Evolutionary conservation across 176 grass and related monocot genomes (phyloP).

Genomic region (Neostapfia colusana): DNA sequence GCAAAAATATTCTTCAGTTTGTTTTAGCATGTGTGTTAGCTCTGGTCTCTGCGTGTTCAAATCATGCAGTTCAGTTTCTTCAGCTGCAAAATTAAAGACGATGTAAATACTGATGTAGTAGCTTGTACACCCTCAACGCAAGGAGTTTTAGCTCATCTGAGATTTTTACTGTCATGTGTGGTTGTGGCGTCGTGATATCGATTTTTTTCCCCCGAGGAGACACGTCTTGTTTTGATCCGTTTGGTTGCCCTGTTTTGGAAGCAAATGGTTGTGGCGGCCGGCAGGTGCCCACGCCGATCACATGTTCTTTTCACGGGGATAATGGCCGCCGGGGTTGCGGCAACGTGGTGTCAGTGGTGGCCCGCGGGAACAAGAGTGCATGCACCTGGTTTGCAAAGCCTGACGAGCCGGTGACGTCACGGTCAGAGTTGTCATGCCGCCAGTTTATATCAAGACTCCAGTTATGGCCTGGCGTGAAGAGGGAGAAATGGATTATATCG

Average conservation of each 20-base stretch:
- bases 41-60: not conserved
- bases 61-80: not conserved
- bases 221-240: not conserved
- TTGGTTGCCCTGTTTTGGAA: slow-evolving; percentile 10
- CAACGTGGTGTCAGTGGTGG: not conserved
- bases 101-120: slow-evolving; percentile 42
- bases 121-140: not conserved
- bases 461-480: too few species aligned
- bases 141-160: not conserved
- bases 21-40: not conserved
- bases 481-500: too few species aligned
- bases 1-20: not conserved
- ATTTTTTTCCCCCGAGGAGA: not conserved
- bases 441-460: not conserved
- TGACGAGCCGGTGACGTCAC: slow-evolving; percentile 7
- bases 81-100: not conserved
- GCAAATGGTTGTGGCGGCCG: slow-evolving; percentile 18
- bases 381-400: not conserved
- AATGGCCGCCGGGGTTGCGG: not conserved
- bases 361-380: not conserved
- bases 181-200: not conserved
- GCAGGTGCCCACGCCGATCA: slow-evolving; percentile 30
- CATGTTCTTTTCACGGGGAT: slow-evolving; percentile 22
- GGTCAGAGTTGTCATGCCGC: slow-evolving; percentile 42
- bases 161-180: not conserved